phyloP scores from a whole-genome alignment of 2,329 filamentous ascomycete species.

The Huntiella bhutanensis region DNA sequence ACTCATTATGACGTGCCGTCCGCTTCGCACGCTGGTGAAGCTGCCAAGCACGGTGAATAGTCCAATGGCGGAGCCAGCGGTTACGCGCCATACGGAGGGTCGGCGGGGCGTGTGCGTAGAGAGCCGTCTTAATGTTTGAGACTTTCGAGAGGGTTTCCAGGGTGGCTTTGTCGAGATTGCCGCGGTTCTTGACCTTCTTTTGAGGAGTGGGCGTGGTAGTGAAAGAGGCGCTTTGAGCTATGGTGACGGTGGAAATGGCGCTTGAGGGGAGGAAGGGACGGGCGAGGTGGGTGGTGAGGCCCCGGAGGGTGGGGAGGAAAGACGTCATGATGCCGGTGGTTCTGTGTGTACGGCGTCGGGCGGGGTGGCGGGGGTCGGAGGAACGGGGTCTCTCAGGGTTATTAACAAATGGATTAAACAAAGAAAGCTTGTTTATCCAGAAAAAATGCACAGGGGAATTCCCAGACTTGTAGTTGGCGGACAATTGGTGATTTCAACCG shows the following conservation, averaged over 20 bases:
- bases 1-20: conserved; percentile 43
- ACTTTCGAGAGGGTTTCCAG: conserved; percentile 18
- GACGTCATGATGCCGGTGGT: conserved; percentile 4
- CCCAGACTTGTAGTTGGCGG: too few species aligned
- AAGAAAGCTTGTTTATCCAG: too few species aligned
- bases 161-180: conserved; percentile 15
- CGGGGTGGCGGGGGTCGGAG: not conserved
- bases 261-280: conserved; percentile 1
- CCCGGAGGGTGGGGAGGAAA: conserved; percentile 6
- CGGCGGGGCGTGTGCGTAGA: conserved; percentile 32
- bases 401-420: too few species aligned
- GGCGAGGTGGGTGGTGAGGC: conserved; percentile 6
- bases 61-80: conserved; percentile 87
- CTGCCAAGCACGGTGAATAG: conserved; percentile 91
- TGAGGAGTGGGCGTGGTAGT: conserved; percentile 15
- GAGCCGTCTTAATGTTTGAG: conserved; percentile 26
- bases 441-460: too few species aligned
- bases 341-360: not conserved
- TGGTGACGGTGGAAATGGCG: not conserved
- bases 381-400: not conserved
- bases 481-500: too few species aligned
- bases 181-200: conserved; percentile 15
- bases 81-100: conserved; percentile 79
- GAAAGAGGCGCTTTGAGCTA: not conserved
- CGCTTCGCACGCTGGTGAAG: conserved; percentile 56